These are phyloP conservation scores for Alternaria sp. DNA, from an alignment of 2,329 filamentous ascomycete species.

Conservation along the genomic window DNA sequence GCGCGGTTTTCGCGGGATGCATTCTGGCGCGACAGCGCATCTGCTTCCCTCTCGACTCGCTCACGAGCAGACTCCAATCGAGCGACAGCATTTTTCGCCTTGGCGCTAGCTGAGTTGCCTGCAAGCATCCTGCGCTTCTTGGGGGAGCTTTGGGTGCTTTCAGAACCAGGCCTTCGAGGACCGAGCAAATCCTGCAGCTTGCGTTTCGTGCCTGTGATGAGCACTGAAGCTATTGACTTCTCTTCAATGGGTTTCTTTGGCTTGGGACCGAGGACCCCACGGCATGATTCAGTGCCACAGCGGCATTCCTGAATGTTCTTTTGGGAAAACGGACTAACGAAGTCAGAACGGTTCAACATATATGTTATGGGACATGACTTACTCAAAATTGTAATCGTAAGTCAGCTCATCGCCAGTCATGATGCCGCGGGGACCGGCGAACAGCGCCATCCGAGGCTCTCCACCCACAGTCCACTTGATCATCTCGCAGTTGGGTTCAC, in stretches of 20 bases:
- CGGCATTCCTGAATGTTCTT: conserved; percentile 70
- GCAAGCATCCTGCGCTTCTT: conserved; percentile 40
- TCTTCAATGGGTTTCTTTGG: conserved; percentile 56
- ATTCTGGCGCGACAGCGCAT: conserved; percentile 35
- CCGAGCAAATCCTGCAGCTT: conserved; percentile 42
- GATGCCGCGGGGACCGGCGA: conserved; percentile 87
- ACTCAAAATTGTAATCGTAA: conserved; percentile 85
- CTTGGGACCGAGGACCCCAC: conserved; percentile 66
- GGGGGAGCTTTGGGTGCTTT: conserved; percentile 34
- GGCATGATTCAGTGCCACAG: conserved; percentile 66
- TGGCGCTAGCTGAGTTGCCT: conserved; percentile 26
- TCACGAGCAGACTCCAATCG: conserved; percentile 29
- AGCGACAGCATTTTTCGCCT: conserved; percentile 32
- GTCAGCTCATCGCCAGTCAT: conserved; percentile 95
- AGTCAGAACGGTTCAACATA: conserved; percentile 10
- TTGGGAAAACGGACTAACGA: conserved; percentile 53
- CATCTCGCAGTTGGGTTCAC: conserved; percentile 95
- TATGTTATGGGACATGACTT: conserved; percentile 32
- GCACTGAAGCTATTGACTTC: conserved; percentile 35
- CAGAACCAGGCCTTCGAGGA: conserved; percentile 24
- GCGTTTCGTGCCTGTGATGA: conserved; percentile 44
- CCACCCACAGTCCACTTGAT: conserved; percentile 96
- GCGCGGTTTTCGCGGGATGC: conserved; percentile 44
- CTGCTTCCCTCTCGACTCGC: conserved; percentile 35
- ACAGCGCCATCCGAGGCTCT: conserved; percentile 94